A percentile compares a stretch with the other conserved stretches of the same genome.
phyloP scores from a whole-genome alignment of 192 early-diverging fungal genomes.

The Podila clonocystis region DNA sequence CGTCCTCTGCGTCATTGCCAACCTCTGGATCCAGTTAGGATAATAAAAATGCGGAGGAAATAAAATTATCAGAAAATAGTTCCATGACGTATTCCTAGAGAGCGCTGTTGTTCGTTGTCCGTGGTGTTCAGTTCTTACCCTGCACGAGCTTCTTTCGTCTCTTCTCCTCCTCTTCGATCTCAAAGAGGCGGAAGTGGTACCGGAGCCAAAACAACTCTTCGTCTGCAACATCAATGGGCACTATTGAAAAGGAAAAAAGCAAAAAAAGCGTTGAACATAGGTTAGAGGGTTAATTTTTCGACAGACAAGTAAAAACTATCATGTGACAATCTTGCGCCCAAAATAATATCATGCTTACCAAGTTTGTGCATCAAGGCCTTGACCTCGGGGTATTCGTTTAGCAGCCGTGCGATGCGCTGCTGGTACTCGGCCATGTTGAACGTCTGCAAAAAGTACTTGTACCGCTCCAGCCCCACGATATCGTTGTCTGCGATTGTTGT shows the following conservation, averaged over 20 bases:
- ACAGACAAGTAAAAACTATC: background rate
- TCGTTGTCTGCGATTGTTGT: conserved; percentile 44
- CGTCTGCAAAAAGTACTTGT: conserved; percentile 53
- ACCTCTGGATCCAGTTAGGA: conserved; percentile 11
- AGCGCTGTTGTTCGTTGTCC: too few species aligned
- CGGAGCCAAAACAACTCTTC: conserved; percentile 59
- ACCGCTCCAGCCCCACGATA: conserved; percentile 45
- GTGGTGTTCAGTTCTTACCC: conserved; percentile 24
- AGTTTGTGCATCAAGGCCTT: conserved; percentile 57
- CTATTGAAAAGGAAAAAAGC: conserved; percentile 9
- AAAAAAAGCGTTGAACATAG: background rate
- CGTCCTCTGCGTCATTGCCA: conserved; percentile 42
- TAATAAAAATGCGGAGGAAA: background rate
- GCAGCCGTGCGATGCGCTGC: conserved; percentile 51
- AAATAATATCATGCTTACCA: conserved; percentile 19
- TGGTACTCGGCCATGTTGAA: conserved; percentile 63
- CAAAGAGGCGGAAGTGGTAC: conserved; percentile 59
- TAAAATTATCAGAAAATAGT: background rate
- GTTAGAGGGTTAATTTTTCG: background rate
- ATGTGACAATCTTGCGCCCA: background rate
- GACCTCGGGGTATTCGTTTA: conserved; percentile 57
- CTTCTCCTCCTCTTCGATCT: conserved; percentile 66
- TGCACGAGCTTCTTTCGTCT: conserved; percentile 56
- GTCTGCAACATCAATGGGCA: conserved; percentile 58
- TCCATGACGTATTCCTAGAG: background rate